Evolutionary conservation across 495 filamentous ascomycete species (phyloP), one percentile per base, ranked within the genome.

Genomic region (Aspergillus biplanus): DNA sequence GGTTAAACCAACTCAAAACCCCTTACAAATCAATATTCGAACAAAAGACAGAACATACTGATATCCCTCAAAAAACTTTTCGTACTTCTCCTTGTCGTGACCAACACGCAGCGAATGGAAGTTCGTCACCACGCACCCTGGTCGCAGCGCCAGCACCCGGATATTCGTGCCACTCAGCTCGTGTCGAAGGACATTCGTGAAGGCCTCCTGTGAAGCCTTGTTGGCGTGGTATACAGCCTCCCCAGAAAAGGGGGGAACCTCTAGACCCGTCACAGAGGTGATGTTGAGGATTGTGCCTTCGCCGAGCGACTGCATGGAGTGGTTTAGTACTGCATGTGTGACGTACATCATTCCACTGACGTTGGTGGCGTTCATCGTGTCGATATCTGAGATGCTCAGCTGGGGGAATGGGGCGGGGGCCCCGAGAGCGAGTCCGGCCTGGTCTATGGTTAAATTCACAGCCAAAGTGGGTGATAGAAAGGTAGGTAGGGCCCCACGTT

Each of bases 161-260:
- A 78, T 75, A 65, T 77, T 67, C 0, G 76, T 73, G 0, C 70
- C 76, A 18, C 54, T 56, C 9, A 72, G 56, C 64, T 79, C 76
- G 52, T 69, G 75, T 4, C 76, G 70, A 32, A 80, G 65, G 1
- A 67, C 66, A 21, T 80, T 78, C 0, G 69, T 76, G 58, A 80
- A 80, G 3, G 57, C 76, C 52, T 80, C 77, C 59, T 73, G 71
- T 0, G 49, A 64, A 1, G 75, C 77, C 60, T 80, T 80, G 67
- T 68, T 77, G 47, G 74, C 64, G 54, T 79, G 77, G 60, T 78
- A 79, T 9, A 78, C 71, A 0, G 72, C 69, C 56, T 79, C 74
- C 33, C 75, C 73, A 0, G 69, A 62, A 61, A 76, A 76, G 0
- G 75, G 77, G 1, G 74, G 76, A 0, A 68, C 66, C 58, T 77